Evolutionary conservation across 768 basidiomycete genomes (phyloP).

Genomic region (Daedalea quercina): DNA sequence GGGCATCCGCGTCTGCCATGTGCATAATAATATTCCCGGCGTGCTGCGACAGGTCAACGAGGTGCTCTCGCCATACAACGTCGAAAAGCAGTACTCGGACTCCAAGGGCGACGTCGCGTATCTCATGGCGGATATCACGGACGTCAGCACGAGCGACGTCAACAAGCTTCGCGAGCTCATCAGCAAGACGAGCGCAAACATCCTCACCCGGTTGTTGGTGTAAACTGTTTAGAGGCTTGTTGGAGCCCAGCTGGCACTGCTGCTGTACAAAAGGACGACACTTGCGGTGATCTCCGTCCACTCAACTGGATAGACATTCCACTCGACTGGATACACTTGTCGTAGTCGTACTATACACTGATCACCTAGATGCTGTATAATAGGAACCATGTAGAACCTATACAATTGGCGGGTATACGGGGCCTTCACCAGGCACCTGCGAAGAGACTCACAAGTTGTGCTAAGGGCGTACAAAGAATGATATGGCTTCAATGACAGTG

Average conservation of each 20-base stretch:
- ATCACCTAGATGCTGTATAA: background rate
- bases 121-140: slow-evolving; percentile 93
- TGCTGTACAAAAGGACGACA: slow-evolving; percentile 48
- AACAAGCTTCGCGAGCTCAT: slow-evolving; percentile 74
- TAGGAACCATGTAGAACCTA: background rate
- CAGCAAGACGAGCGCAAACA: slow-evolving; percentile 74
- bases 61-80: slow-evolving; percentile 89
- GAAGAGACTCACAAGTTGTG: too few species aligned
- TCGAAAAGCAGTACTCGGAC: slow-evolving; percentile 99
- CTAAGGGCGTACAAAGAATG: too few species aligned
- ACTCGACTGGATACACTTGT: background rate
- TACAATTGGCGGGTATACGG: too few species aligned
- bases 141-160: slow-evolving; percentile 78
- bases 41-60: slow-evolving; percentile 95
- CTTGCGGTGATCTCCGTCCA: slow-evolving; percentile 18
- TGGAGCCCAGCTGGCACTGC: slow-evolving; percentile 22
- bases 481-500: too few species aligned
- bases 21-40: slow-evolving; percentile 93
- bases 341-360: background rate
- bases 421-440: too few species aligned
- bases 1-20: slow-evolving; percentile 87
- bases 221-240: slow-evolving; percentile 13
- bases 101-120: slow-evolving; percentile 91
- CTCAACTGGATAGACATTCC: slow-evolving; percentile 13
- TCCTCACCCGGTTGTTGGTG: slow-evolving; percentile 82